Base-by-base conservation (phyloP, 2,329 filamentous ascomycete species). In the Colletotrichum abscissum region DNA sequence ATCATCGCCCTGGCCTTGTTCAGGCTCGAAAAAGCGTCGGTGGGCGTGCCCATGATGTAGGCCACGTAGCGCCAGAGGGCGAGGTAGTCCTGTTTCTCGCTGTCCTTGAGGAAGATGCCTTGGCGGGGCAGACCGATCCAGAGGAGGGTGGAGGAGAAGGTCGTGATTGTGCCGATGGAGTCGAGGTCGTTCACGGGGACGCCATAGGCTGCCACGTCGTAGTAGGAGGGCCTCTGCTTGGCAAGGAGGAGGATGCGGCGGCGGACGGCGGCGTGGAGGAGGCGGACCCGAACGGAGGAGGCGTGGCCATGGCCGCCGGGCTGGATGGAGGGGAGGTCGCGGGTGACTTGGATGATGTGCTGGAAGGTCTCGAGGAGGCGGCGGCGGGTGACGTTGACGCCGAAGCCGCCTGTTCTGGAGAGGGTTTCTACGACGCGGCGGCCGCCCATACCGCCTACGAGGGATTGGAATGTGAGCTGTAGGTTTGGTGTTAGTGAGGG, bases 61-160 rank as follows among this genome's bases (percentile, higher is more conserved):
- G 89, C 93, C 14, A 95, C 89, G 75, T 94, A 93, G 3, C 93
- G 88, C 93, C 93, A 96, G 1, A 96, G 84, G 0, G 93, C 92
- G 57, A 94, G 85, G 79, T 94, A 95, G 77, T 95, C 93, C 2
- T 79, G 78, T 2, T 89, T 90, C 78, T 96, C 93, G 70, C 89
- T 88, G 33, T 86, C 71, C 0, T 87, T 86, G 30, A 94, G 83
- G 76, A 84, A 91, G 67, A 96, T 91, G 2, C 93, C 94, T 82
- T 95, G 93, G 0, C 92, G 87, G 0, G 93, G 93, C 5, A 95
- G 86, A 28, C 89, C 89, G 30, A 94, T 79, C 87, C 89, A 95
- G 73, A 95, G 87, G 2, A 95, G 81, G 0, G 89, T 88, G 0
- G 90, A 86, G 0, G 91, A 93, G 81, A 96, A 96, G 1, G 90